These are phyloP conservation scores for Thermochaetoides thermophila DNA, from an alignment of 495 filamentous ascomycete genomes.

Conservation along the genomic window DNA sequence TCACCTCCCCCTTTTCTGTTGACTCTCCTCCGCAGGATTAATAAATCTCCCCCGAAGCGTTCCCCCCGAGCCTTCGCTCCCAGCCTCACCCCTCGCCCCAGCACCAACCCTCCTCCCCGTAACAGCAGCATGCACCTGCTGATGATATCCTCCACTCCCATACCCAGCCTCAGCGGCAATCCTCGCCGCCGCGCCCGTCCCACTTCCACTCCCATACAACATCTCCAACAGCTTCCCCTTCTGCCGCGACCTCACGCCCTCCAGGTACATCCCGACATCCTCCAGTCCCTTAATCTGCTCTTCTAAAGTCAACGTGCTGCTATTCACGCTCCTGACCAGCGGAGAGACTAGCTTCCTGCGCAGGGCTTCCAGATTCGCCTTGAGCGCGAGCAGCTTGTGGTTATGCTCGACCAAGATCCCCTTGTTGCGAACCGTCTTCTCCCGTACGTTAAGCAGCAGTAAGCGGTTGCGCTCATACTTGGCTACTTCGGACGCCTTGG, in stretches of 20 bases:
- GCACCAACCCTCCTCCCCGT: conserved; percentile 4
- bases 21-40: no score
- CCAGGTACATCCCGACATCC: conserved; percentile 60
- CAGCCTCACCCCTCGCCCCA: background rate
- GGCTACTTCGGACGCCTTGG: conserved; percentile 51
- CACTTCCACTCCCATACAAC: conserved; percentile 43
- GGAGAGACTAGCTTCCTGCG: conserved; percentile 67
- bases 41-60: background rate
- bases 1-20: background rate
- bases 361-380: conserved; percentile 65
- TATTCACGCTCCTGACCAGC: conserved; percentile 53
- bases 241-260: conserved; percentile 56
- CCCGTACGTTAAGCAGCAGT: conserved; percentile 58
- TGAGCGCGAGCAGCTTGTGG: conserved; percentile 58
- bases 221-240: conserved; percentile 72
- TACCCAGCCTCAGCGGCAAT: background rate
- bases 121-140: no score
- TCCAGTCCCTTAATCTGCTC: conserved; percentile 74
- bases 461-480: conserved; percentile 82
- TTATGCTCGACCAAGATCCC: conserved; percentile 72
- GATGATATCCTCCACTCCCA: background rate
- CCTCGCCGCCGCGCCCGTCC: background rate
- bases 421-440: conserved; percentile 75
- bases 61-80: background rate
- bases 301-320: conserved; percentile 55